Percentiles rank a stretch among this genome's conserved stretches.
These are phyloP conservation scores for Byssochlamys sp. DNA, from an alignment of 2,329 filamentous ascomycete genomes.

Conservation along the genomic window DNA sequence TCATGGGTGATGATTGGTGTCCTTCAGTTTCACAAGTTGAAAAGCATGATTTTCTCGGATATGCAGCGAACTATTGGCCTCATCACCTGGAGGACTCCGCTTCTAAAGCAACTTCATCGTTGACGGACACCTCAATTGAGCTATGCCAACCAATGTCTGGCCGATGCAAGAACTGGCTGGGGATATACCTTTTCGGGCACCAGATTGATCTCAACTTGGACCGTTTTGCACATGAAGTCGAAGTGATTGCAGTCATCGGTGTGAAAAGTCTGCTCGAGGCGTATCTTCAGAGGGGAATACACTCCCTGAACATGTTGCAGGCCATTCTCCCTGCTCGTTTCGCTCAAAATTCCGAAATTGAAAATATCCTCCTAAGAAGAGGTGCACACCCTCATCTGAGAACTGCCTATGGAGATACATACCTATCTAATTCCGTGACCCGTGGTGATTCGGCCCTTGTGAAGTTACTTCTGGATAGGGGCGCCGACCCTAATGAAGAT, in stretches of 20 bases:
- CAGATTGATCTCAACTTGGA: background rate
- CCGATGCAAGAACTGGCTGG: background rate
- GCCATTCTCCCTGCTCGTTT: background rate
- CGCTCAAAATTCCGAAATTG: background rate
- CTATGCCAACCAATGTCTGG: background rate
- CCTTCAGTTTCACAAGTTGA: background rate
- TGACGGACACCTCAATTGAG: background rate
- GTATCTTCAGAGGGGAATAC: background rate
- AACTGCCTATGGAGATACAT: background rate
- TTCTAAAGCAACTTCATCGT: background rate
- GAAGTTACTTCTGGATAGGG: slow-evolving; percentile 3
- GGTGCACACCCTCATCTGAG: background rate
- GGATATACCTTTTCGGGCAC: background rate
- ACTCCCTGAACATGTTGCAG: background rate
- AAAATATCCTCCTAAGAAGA: background rate
- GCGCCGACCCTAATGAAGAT: background rate
- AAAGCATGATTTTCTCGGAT: slow-evolving; percentile 1
- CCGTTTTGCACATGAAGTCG: background rate
- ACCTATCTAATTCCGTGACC: background rate
- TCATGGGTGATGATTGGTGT: background rate
- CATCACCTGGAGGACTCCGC: background rate
- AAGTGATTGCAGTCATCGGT: background rate
- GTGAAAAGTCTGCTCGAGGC: background rate
- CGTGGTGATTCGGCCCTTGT: background rate
- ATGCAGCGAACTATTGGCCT: background rate